Evolutionary conservation across 345 rosid species (phyloP).

Genomic region (Passiflora organensis): DNA sequence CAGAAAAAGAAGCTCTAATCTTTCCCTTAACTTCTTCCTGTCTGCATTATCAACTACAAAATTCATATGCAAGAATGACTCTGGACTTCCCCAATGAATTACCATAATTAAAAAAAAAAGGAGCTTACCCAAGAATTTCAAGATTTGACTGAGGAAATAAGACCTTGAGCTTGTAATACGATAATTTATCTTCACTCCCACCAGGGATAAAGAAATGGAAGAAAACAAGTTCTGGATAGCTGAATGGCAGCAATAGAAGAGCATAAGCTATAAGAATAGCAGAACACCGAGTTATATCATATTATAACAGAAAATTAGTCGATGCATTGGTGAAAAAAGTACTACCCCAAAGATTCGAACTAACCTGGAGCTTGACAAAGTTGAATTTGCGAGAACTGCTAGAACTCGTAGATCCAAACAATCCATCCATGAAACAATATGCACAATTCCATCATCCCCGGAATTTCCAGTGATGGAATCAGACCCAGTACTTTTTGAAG

Average conservation of each 20-base stretch:
- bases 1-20: constrained; percentile 10
- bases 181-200: constrained; percentile 31
- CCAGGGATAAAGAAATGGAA: constrained; percentile 44
- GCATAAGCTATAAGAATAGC: neutral
- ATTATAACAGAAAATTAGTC: neutral
- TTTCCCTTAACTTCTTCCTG: constrained; percentile 32
- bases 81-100: neutral
- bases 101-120: neutral
- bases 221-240: constrained; percentile 29
- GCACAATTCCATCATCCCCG: constrained; percentile 31
- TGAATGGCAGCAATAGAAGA: constrained; percentile 13
- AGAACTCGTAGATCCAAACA: constrained; percentile 40
- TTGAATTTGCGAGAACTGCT: constrained; percentile 40
- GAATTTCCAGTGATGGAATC: neutral
- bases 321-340: neutral
- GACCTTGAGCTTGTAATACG: constrained; percentile 41
- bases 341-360: neutral
- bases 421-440: constrained; percentile 44
- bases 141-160: constrained; percentile 40
- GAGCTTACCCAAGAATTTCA: constrained; percentile 37
- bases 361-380: constrained; percentile 42
- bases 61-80: constrained; percentile 4
- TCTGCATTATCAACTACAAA: constrained; percentile 19
- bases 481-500: constrained; percentile 4
- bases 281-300: neutral